Conservation (phyloP, 2,329 filamentous ascomycete genomes). For the Penicillium glabrum region DNA sequence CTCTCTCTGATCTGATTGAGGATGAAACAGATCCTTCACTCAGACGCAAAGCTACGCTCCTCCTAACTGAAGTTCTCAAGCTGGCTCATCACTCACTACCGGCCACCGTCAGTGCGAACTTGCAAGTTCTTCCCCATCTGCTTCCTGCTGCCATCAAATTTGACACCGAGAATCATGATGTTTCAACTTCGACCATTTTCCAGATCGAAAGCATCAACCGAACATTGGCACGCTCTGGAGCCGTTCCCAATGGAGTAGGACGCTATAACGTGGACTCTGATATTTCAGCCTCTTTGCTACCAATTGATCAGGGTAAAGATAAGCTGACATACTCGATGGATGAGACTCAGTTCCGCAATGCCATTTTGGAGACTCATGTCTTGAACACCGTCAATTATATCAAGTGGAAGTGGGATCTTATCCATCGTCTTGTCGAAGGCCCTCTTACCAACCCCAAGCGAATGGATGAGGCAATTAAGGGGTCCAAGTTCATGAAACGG, state of each 20-base stretch:
- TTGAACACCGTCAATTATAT: constrained; percentile 84
- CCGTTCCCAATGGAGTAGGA: constrained; percentile 40
- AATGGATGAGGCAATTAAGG: constrained; percentile 89
- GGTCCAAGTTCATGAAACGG: constrained; percentile 93
- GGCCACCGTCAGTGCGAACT: constrained; percentile 73
- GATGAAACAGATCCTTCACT: constrained; percentile 54
- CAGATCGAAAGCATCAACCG: constrained; percentile 97
- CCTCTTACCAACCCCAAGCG: constrained; percentile 88
- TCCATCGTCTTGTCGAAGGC: constrained; percentile 87
- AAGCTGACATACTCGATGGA: constrained; percentile 64
- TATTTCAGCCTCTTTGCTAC: constrained; percentile 43
- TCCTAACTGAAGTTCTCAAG: constrained; percentile 89
- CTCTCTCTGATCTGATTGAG: constrained; percentile 51
- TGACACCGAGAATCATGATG: constrained; percentile 68
- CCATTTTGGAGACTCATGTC: constrained; percentile 73
- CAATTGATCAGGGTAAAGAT: constrained; percentile 47
- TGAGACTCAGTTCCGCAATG: constrained; percentile 61
- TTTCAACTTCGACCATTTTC: constrained; percentile 88
- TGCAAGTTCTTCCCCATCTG: constrained; percentile 86
- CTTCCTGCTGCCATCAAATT: constrained; percentile 75
- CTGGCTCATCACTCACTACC: constrained; percentile 84
- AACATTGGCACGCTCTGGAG: constrained; percentile 78
- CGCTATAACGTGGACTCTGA: constrained; percentile 47
- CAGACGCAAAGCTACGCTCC: constrained; percentile 82
- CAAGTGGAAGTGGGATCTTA: constrained; percentile 98